phyloP scores from a whole-genome alignment of 1,284 basidiomycete species.

The Ganoderma resinaceum region DNA sequence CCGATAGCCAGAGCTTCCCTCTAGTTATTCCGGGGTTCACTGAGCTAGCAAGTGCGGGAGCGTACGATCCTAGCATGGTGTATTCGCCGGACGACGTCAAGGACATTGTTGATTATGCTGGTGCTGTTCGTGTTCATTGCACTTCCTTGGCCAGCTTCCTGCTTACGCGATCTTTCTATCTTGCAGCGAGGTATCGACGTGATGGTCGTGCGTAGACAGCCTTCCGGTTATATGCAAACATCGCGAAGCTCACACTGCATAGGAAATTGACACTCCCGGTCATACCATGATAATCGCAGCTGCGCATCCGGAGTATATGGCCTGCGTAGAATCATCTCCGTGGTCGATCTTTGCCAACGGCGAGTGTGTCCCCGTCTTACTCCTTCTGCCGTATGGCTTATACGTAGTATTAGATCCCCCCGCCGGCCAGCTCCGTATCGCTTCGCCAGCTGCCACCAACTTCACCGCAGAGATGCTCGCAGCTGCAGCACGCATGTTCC shows the following conservation, averaged over 20 bases:
- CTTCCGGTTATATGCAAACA: neutral
- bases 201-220: conserved; percentile 50
- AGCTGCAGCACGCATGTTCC: conserved; percentile 52
- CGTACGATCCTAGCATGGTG: conserved; percentile 63
- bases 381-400: neutral
- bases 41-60: conserved; percentile 67
- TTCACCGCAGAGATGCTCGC: conserved; percentile 56
- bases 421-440: conserved; percentile 79
- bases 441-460: conserved; percentile 49
- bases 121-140: conserved; percentile 52
- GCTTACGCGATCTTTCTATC: neutral
- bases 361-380: conserved; percentile 32
- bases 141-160: neutral
- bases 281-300: conserved; percentile 75
- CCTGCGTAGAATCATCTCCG: conserved; percentile 68
- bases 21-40: conserved; percentile 67
- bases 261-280: conserved; percentile 76
- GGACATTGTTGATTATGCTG: conserved; percentile 75
- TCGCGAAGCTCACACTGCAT: neutral
- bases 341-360: conserved; percentile 71
- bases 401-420: conserved; percentile 64
- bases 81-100: conserved; percentile 70
- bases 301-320: conserved; percentile 75
- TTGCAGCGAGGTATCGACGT: conserved; percentile 79
- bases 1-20: conserved; percentile 79